phyloP scores from a whole-genome alignment of 2,329 filamentous ascomycete genomes.

The Hypoxylon sp. region DNA sequence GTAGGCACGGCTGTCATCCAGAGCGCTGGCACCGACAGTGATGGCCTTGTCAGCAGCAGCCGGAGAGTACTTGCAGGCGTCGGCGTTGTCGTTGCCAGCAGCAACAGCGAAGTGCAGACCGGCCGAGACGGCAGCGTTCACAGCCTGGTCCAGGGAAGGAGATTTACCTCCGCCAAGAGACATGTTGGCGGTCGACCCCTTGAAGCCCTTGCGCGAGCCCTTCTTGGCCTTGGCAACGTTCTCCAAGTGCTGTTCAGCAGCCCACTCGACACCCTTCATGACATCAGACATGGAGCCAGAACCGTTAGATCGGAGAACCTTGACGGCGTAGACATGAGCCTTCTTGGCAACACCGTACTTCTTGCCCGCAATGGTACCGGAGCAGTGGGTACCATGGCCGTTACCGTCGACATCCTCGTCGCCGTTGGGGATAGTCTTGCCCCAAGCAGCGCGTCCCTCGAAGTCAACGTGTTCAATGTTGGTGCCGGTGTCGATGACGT shows the following conservation, averaged over 20 bases:
- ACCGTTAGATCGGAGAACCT: slow-evolving; percentile 96
- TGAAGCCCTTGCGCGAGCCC: slow-evolving; percentile 95
- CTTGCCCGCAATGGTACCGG: slow-evolving; percentile 95
- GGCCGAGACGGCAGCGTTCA: slow-evolving; percentile 90
- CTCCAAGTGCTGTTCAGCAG: slow-evolving; percentile 79
- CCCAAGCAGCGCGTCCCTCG: slow-evolving; percentile 93
- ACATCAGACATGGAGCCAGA: slow-evolving; percentile 99
- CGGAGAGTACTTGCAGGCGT: slow-evolving; percentile 99
- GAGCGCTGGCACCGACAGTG: slow-evolving; percentile 93
- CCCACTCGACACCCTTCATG: slow-evolving; percentile 97
- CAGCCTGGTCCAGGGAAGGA: slow-evolving; percentile 84
- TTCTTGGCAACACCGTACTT: slow-evolving; percentile 99
- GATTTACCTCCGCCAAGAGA: slow-evolving; percentile 98
- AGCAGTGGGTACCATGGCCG: slow-evolving; percentile 98
- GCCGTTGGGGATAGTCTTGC: slow-evolving; percentile 88
- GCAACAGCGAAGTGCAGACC: slow-evolving; percentile 98
- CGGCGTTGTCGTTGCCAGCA: slow-evolving; percentile 97
- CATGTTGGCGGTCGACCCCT: slow-evolving; percentile 99
- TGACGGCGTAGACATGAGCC: slow-evolving; percentile 94
- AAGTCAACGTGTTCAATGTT: slow-evolving; percentile 96
- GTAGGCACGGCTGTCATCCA: slow-evolving; percentile 96
- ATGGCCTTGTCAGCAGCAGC: slow-evolving; percentile 90
- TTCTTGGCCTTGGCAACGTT: slow-evolving; percentile 81
- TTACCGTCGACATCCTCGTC: slow-evolving; percentile 94
- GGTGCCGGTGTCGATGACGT: slow-evolving; percentile 97